Base-by-base conservation (phyloP, 1,139 yeast genomes). In the Eremothecium cymbalariae region DNA sequence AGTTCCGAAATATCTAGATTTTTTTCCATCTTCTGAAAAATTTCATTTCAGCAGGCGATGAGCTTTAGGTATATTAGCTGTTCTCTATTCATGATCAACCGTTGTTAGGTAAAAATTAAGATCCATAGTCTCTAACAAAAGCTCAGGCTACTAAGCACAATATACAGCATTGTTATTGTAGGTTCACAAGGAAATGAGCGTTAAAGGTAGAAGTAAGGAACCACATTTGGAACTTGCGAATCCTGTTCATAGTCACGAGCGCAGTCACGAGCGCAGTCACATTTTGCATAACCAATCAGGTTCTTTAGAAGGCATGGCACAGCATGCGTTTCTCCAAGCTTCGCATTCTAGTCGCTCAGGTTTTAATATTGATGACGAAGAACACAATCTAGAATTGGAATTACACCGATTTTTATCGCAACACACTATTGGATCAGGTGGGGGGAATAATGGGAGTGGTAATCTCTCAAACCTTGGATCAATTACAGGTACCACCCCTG, bases 371-470 rank as follows among this genome's bases (percentile, higher is more conserved):
- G 32, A 32, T 9, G 22, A 15, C 23, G 41, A 38, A 14, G 39
- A 40, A 26, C 31, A 35, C 22, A 44, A 43, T 11, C 28, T 46
- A 21, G 53, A 49, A 22, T 36, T 40, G 22, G 42, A 50, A 13
- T 34, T 49, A 25, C 50, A 46, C 30, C 40, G 41, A 25, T 31
- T 49, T 25, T 40, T 49, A 23, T 41, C 50, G 3, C 43, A 40
- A 27, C 44, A 44, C 20, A 8, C 25, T 8, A 23, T 7, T 12
- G 25, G 9, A 8, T 7, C 21, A 7, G 7, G 8, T 19, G 21
- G 21, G 21, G 9, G 7, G 21, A 19, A 9, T 19, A 19, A 7
- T 7, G 21, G 21, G 9, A 9, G 7, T 9, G 21, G 9, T 19
- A 9, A 9, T 7, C 21, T 19, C 7, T 7, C 8, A 19, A 19